These are phyloP conservation scores for Emmonsiellopsis sp. DNA, from an alignment of 2,329 filamentous ascomycete genomes.

Conservation along the genomic window DNA sequence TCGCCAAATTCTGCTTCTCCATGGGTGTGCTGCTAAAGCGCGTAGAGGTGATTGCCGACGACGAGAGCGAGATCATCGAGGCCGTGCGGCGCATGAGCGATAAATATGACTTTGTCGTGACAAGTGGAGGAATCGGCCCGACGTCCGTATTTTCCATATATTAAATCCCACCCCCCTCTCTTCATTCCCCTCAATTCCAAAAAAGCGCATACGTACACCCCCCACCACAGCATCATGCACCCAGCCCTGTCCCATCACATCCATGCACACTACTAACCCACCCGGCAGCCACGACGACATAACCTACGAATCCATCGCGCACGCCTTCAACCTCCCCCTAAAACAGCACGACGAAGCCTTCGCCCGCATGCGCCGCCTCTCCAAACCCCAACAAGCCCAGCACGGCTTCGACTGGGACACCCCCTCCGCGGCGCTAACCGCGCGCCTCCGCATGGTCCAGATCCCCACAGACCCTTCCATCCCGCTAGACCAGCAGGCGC, in stretches of 20 bases:
- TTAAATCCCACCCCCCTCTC: not conserved
- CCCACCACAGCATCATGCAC: not conserved
- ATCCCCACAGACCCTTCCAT: slow-evolving; percentile 65
- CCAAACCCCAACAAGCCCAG: slow-evolving; percentile 62
- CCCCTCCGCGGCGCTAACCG: slow-evolving; percentile 66
- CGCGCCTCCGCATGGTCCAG: slow-evolving; percentile 84
- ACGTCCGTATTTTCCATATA: slow-evolving; percentile 51
- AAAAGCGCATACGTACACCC: not conserved
- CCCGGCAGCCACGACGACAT: slow-evolving; percentile 84
- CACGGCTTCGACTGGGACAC: slow-evolving; percentile 75
- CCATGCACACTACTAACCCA: not conserved
- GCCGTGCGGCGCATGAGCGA: slow-evolving; percentile 78
- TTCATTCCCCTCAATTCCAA: not conserved
- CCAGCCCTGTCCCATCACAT: not conserved
- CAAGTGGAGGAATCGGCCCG: slow-evolving; percentile 89
- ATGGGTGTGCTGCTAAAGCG: slow-evolving; percentile 65
- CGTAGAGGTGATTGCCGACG: slow-evolving; percentile 86
- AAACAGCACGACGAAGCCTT: slow-evolving; percentile 69
- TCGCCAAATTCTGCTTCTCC: slow-evolving; percentile 58
- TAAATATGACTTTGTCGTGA: slow-evolving; percentile 89
- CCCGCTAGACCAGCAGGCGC: slow-evolving; percentile 58
- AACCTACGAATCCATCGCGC: slow-evolving; percentile 88
- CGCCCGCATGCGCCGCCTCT: slow-evolving; percentile 73
- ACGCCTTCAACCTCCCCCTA: slow-evolving; percentile 71
- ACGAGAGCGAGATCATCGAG: slow-evolving; percentile 83